phyloP scores from a whole-genome alignment of 164 flowering plant genomes.

The Tetracentron sinense region DNA sequence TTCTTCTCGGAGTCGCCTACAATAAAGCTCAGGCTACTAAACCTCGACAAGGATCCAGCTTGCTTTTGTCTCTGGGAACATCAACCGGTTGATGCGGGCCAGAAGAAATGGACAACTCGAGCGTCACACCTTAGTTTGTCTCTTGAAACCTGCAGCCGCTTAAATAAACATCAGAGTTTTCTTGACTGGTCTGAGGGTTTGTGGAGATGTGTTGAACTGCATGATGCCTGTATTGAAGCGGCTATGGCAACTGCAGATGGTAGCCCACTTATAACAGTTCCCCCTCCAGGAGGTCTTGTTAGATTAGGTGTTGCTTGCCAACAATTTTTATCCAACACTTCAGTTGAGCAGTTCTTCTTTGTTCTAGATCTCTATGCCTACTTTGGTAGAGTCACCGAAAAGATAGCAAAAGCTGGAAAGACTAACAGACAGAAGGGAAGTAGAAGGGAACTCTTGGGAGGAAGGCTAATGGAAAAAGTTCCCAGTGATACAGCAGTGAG shows the following conservation, averaged over 20 bases:
- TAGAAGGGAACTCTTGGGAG: slow-evolving; percentile 27
- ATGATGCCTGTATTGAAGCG: slow-evolving; percentile 68
- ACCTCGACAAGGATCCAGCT: slow-evolving; percentile 94
- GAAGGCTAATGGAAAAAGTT: slow-evolving; percentile 60
- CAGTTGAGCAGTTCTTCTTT: slow-evolving; percentile 88
- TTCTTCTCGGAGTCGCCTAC: slow-evolving; percentile 61
- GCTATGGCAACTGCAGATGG: slow-evolving; percentile 97
- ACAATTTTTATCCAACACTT: slow-evolving; percentile 77
- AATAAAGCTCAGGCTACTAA: slow-evolving; percentile 52
- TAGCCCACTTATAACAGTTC: slow-evolving; percentile 57
- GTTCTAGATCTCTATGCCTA: slow-evolving; percentile 78
- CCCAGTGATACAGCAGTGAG: slow-evolving; percentile 92
- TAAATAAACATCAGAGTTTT: slow-evolving; percentile 25
- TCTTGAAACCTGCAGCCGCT: slow-evolving; percentile 46
- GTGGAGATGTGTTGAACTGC: slow-evolving; percentile 87
- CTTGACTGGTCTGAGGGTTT: slow-evolving; percentile 31
- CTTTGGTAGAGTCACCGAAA: slow-evolving; percentile 72
- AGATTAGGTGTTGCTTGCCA: slow-evolving; percentile 74
- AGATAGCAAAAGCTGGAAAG: slow-evolving; percentile 59
- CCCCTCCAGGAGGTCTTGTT: slow-evolving; percentile 95
- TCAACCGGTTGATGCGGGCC: slow-evolving; percentile 94
- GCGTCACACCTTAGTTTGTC: slow-evolving; percentile 69
- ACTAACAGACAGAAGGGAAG: slow-evolving; percentile 27
- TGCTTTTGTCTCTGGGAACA: slow-evolving; percentile 89
- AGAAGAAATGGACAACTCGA: slow-evolving; percentile 63